phyloP scores from a whole-genome alignment of 1,139 yeast genomes.

The Taiozyma sp. region DNA sequence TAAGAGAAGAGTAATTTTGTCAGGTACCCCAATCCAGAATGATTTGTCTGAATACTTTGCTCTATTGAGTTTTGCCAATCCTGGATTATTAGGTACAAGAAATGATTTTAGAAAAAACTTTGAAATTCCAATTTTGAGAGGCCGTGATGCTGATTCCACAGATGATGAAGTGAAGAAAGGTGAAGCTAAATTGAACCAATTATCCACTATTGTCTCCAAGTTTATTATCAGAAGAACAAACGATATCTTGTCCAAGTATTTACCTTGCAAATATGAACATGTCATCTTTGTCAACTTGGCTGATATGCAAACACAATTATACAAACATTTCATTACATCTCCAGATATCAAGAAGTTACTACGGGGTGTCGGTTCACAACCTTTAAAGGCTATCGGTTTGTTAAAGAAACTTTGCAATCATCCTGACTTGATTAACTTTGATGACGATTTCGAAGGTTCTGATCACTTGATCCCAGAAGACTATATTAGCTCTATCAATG shows the following conservation, averaged over 20 bases:
- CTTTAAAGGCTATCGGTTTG: constrained; percentile 84
- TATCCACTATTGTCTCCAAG: constrained; percentile 74
- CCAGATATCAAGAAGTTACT: constrained; percentile 69
- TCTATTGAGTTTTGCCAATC: constrained; percentile 85
- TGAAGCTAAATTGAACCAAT: constrained; percentile 62
- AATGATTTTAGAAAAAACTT: constrained; percentile 78
- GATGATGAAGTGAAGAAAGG: constrained; percentile 73
- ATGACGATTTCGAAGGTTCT: constrained; percentile 70
- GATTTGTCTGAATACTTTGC: constrained; percentile 95
- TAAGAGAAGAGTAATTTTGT: constrained; percentile 81
- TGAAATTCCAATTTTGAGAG: constrained; percentile 73
- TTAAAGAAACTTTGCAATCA: constrained; percentile 90
- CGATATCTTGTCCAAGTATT: constrained; percentile 86
- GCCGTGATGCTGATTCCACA: constrained; percentile 87
- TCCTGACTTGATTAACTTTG: constrained; percentile 76
- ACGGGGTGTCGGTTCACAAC: constrained; percentile 74
- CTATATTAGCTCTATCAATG: constrained; percentile 40
- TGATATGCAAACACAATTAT: constrained; percentile 68
- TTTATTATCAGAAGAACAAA: constrained; percentile 94
- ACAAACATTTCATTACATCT: constrained; percentile 71
- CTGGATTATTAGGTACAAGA: constrained; percentile 85
- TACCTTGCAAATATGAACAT: constrained; percentile 94
- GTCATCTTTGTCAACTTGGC: constrained; percentile 85
- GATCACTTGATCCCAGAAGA: constrained; percentile 69
- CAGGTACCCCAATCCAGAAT: constrained; percentile 98